Conservation (phyloP, 2,329 filamentous ascomycete genomes). For the Xylariaceae sp. region DNA sequence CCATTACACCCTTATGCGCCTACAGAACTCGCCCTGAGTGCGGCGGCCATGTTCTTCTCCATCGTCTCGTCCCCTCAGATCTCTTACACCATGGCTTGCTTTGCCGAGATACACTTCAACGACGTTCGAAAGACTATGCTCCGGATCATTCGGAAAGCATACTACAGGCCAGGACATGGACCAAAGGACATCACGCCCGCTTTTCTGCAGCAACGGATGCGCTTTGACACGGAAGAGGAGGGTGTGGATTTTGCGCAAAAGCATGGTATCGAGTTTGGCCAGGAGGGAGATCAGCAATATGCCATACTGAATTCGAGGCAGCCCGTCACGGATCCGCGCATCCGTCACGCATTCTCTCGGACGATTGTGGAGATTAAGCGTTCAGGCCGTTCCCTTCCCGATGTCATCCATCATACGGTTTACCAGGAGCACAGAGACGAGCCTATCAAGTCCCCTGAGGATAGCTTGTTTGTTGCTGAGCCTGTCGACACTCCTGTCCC, state of each 20-base stretch:
- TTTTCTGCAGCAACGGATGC: conserved; percentile 51
- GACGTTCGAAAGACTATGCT: conserved; percentile 54
- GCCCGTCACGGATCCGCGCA: conserved; percentile 42
- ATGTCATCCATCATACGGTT: conserved; percentile 52
- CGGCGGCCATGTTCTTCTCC: conserved; percentile 52
- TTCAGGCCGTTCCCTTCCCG: conserved; percentile 43
- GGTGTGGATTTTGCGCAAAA: conserved; percentile 59
- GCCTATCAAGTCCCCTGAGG: conserved; percentile 6
- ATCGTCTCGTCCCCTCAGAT: conserved; percentile 52
- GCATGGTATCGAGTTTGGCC: conserved; percentile 50
- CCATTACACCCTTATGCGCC: conserved; percentile 48
- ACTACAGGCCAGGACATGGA: conserved; percentile 50
- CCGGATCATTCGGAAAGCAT: conserved; percentile 48
- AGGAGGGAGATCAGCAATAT: conserved; percentile 35
- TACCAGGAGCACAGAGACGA: conserved; percentile 29
- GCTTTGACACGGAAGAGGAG: conserved; percentile 63
- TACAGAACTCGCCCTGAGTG: conserved; percentile 43
- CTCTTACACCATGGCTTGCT: conserved; percentile 65
- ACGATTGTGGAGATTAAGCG: conserved; percentile 57
- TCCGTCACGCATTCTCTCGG: conserved; percentile 52
- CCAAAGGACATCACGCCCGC: conserved; percentile 56
- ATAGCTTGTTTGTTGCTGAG: conserved; percentile 28
- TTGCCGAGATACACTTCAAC: conserved; percentile 63
- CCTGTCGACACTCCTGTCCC: conserved; percentile 7
- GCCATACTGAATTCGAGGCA: conserved; percentile 41